Conservation (phyloP, 306 rosid species). For the Lablab purpureus region DNA sequence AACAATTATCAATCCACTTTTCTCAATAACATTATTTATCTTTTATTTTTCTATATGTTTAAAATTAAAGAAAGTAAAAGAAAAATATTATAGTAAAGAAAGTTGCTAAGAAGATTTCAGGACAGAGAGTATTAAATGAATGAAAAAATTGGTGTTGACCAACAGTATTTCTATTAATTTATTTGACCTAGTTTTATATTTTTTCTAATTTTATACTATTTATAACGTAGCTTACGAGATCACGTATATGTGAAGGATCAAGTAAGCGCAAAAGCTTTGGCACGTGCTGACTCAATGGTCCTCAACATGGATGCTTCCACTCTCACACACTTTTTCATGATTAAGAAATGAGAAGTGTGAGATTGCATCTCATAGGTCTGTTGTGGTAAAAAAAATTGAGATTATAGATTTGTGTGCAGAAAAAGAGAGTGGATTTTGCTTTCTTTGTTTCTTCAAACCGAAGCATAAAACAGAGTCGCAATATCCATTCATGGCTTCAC, state of each 20-base stretch:
- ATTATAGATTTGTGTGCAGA: not conserved
- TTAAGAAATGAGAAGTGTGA: no score
- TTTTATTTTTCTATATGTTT: not conserved
- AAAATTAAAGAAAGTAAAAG: not conserved
- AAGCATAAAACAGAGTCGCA: constrained; percentile 41
- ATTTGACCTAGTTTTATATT: not conserved
- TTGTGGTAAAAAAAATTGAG: no score
- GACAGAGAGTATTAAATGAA: not conserved
- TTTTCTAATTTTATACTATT: not conserved
- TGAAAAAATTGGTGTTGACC: not conserved
- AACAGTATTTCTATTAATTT: not conserved
- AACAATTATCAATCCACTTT: not conserved
- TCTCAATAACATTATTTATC: not conserved
- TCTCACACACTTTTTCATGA: not conserved
- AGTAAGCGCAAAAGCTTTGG: not conserved
- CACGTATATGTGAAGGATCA: not conserved
- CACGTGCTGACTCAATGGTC: not conserved
- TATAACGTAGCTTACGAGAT: not conserved
- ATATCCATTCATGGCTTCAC: constrained; percentile 27
- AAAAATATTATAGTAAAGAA: not conserved
- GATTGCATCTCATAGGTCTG: no score
- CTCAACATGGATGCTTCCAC: not conserved
- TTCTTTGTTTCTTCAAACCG: constrained; percentile 31
- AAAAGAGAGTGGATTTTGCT: not conserved
- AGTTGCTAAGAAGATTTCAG: not conserved